Percentiles rank a stretch among this genome's conserved stretches.
Conservation (phyloP, 2,329 filamentous ascomycete genomes). For the Botryosphaeria agaves region DNA sequence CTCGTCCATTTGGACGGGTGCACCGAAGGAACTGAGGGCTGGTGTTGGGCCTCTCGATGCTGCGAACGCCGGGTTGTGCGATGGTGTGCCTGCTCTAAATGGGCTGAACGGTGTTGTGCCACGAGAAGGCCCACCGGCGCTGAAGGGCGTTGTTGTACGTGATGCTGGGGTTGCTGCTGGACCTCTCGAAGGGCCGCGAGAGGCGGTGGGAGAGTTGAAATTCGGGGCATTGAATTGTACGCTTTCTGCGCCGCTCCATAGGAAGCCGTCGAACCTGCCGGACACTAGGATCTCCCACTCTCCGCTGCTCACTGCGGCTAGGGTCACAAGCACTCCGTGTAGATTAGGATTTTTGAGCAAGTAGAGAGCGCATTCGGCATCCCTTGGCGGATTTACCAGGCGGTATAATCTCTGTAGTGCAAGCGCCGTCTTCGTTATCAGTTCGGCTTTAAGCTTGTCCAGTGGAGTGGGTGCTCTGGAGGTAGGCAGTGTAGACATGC, state of each 20-base stretch:
- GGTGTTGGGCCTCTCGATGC: slow-evolving; percentile 16
- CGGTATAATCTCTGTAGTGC: slow-evolving; percentile 78
- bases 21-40: slow-evolving; percentile 38
- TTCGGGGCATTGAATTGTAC: slow-evolving; percentile 9
- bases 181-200: slow-evolving; percentile 20
- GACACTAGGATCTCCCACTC: slow-evolving; percentile 95
- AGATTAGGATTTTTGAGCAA: slow-evolving; percentile 66
- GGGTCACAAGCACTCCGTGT: slow-evolving; percentile 73
- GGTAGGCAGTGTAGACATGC: slow-evolving; percentile 33
- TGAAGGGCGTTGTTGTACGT: slow-evolving; percentile 34
- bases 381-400: slow-evolving; percentile 52
- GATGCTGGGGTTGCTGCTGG: slow-evolving; percentile 22
- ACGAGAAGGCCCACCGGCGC: slow-evolving; percentile 28
- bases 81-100: slow-evolving; percentile 9
- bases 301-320: slow-evolving; percentile 74
- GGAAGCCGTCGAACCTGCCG: slow-evolving; percentile 85
- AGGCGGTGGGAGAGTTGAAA: slow-evolving; percentile 9
- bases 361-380: slow-evolving; percentile 74
- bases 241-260: slow-evolving; percentile 76
- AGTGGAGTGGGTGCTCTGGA: slow-evolving; percentile 52
- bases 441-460: slow-evolving; percentile 47
- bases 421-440: slow-evolving; percentile 56
- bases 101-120: slow-evolving; percentile 31
- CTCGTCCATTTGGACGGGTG: slow-evolving; percentile 76
- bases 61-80: slow-evolving; percentile 8